phyloP scores from a whole-genome alignment of 2,329 filamentous ascomycete genomes.

The Colletotrichum acutatum region DNA sequence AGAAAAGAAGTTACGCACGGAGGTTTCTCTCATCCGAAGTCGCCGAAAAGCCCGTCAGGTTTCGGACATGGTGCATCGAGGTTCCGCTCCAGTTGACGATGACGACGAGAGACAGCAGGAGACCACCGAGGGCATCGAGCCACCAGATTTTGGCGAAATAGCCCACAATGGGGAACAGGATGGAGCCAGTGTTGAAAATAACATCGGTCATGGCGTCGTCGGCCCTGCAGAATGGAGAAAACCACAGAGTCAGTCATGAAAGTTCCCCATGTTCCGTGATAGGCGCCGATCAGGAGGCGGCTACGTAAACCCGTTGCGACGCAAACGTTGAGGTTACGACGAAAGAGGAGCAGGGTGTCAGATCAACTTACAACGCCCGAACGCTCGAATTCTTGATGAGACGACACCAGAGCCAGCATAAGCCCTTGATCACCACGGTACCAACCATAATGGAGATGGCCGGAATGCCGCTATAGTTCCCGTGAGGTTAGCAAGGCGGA shows the following conservation, averaged over 20 bases:
- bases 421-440: slow-evolving; percentile 84
- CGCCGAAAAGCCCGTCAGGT: slow-evolving; percentile 82
- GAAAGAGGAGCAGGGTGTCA: slow-evolving; percentile 11
- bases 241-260: slow-evolving; percentile 21
- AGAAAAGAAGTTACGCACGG: slow-evolving; percentile 42
- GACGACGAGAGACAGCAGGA: slow-evolving; percentile 81
- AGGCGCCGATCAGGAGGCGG: slow-evolving; percentile 33
- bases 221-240: slow-evolving; percentile 47
- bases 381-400: slow-evolving; percentile 88
- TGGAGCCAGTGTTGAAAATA: slow-evolving; percentile 90
- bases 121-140: slow-evolving; percentile 82
- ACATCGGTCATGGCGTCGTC: slow-evolving; percentile 76
- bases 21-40: slow-evolving; percentile 86
- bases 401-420: slow-evolving; percentile 89
- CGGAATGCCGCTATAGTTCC: slow-evolving; percentile 60
- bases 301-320: slow-evolving; percentile 14
- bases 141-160: slow-evolving; percentile 84
- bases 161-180: slow-evolving; percentile 85
- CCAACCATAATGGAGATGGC: slow-evolving; percentile 83
- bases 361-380: slow-evolving; percentile 71
- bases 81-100: slow-evolving; percentile 83
- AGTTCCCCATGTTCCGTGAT: slow-evolving; percentile 40
- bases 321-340: slow-evolving; percentile 1
- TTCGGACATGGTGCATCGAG: slow-evolving; percentile 80
- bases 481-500: slow-evolving; percentile 18